Conservation (phyloP, 2,329 filamentous ascomycete genomes). For the Fusarium papillatum region DNA sequence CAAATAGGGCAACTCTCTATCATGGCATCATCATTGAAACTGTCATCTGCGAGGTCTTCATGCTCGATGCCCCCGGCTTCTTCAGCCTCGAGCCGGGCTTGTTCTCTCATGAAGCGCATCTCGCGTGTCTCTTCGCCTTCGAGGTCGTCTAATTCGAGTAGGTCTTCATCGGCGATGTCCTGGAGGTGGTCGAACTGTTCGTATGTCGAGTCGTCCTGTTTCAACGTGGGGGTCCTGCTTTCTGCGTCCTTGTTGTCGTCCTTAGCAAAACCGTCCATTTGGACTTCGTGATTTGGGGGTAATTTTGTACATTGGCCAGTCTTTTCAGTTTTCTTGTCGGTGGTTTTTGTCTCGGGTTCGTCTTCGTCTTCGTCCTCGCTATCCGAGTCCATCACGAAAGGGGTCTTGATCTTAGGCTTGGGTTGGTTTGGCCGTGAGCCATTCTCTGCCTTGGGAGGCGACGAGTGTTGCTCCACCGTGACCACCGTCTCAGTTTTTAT, state of each 20-base stretch:
- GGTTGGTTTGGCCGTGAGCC: constrained; percentile 28
- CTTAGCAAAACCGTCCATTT: constrained; percentile 40
- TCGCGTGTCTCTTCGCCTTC: constrained; percentile 76
- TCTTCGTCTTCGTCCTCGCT: constrained; percentile 56
- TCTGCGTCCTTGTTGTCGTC: constrained; percentile 32
- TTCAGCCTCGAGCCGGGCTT: constrained; percentile 75
- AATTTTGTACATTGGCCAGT: constrained; percentile 40
- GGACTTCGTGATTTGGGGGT: constrained; percentile 34
- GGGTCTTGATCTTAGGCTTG: constrained; percentile 51
- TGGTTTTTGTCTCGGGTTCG: background rate
- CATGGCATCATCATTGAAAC: constrained; percentile 47
- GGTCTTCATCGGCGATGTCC: constrained; percentile 63
- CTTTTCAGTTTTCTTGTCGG: constrained; percentile 13
- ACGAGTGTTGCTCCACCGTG: constrained; percentile 37
- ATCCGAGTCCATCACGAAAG: constrained; percentile 81
- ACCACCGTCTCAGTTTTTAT: constrained; percentile 18
- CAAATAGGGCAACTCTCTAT: constrained; percentile 82
- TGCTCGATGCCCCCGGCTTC: constrained; percentile 59
- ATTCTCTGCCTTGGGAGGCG: constrained; percentile 50
- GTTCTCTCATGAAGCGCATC: constrained; percentile 81
- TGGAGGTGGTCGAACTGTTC: constrained; percentile 53
- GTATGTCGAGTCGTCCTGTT: constrained; percentile 48
- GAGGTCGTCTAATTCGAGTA: constrained; percentile 64
- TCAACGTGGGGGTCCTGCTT: constrained; percentile 33
- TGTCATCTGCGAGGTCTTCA: constrained; percentile 51